Conservation (phyloP, 768 basidiomycete genomes). For the Termitomyces titanicus region DNA sequence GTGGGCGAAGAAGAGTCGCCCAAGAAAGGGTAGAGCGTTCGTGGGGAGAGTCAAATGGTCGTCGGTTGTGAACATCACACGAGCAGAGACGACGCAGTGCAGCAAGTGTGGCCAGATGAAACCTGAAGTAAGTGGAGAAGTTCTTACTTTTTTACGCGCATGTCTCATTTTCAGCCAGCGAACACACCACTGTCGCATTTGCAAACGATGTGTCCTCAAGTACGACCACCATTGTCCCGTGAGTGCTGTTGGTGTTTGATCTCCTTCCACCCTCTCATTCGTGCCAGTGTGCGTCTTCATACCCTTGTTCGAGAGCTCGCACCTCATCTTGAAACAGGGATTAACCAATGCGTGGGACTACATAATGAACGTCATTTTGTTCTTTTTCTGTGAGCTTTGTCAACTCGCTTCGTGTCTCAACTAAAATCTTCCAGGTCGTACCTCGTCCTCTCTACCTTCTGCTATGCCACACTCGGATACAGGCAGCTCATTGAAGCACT, state of each 20-base stretch:
- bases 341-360: constrained; percentile 96
- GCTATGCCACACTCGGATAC: constrained; percentile 63
- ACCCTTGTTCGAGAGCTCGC: neutral
- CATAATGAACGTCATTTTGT: constrained; percentile 96
- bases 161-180: constrained; percentile 44
- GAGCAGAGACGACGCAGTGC: constrained; percentile 57
- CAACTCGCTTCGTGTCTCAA: neutral
- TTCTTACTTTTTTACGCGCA: neutral
- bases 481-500: constrained; percentile 52
- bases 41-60: constrained; percentile 51
- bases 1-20: constrained; percentile 51
- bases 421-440: constrained; percentile 58
- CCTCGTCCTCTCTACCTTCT: constrained; percentile 68
- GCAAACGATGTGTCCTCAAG: constrained; percentile 78
- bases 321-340: constrained; percentile 49
- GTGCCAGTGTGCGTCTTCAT: constrained; percentile 35
- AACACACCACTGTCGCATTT: constrained; percentile 44
- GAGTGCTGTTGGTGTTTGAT: constrained; percentile 29
- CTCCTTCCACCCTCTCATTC: constrained; percentile 5
- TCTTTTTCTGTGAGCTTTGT: constrained; percentile 77
- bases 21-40: constrained; percentile 22
- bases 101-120: constrained; percentile 63
- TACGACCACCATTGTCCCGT: constrained; percentile 93
- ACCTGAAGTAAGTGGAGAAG: constrained; percentile 64
- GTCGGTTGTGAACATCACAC: constrained; percentile 45